Evolutionary conservation across 352 stramenopile genomes (phyloP).

Genomic region (Nothophytophthora sp.): DNA sequence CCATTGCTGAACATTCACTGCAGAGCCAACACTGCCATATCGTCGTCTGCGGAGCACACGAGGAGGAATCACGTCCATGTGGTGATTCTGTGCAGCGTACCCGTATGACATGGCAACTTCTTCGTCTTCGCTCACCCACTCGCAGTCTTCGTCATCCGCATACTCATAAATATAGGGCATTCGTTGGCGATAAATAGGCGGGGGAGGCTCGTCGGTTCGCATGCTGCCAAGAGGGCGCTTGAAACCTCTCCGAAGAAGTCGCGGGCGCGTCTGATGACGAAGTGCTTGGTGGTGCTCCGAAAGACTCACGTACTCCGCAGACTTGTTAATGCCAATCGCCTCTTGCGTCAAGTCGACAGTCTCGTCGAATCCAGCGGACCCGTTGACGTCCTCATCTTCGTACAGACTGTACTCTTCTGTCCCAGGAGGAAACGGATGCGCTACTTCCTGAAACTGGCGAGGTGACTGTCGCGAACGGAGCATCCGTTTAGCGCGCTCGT

Average conservation of each 20-base stretch:
- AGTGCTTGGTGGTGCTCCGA: conserved; percentile 12
- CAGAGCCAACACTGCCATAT: conserved; percentile 24
- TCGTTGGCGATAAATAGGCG: conserved; percentile 30
- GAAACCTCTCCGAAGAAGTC: conserved; percentile 5
- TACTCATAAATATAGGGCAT: conserved; percentile 41
- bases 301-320: conserved; percentile 7
- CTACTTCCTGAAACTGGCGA: conserved; percentile 17
- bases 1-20: conserved; percentile 8
- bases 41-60: conserved; percentile 16
- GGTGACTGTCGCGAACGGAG: conserved; percentile 1
- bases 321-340: not conserved
- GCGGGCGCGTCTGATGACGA: conserved; percentile 4
- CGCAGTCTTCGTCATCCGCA: conserved; percentile 27
- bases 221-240: conserved; percentile 27
- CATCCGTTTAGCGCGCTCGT: conserved; percentile 10
- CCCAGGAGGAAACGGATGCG: conserved; percentile 9
- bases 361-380: conserved; percentile 13
- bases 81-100: conserved; percentile 15
- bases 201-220: conserved; percentile 14
- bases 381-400: conserved; percentile 9
- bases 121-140: conserved; percentile 39
- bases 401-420: conserved; percentile 13
- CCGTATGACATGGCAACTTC: conserved; percentile 23
- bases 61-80: conserved; percentile 11
- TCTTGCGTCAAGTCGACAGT: conserved; percentile 20